These are phyloP conservation scores for Tuber melanosporum DNA, from an alignment of 495 filamentous ascomycete genomes.

Conservation along the genomic window DNA sequence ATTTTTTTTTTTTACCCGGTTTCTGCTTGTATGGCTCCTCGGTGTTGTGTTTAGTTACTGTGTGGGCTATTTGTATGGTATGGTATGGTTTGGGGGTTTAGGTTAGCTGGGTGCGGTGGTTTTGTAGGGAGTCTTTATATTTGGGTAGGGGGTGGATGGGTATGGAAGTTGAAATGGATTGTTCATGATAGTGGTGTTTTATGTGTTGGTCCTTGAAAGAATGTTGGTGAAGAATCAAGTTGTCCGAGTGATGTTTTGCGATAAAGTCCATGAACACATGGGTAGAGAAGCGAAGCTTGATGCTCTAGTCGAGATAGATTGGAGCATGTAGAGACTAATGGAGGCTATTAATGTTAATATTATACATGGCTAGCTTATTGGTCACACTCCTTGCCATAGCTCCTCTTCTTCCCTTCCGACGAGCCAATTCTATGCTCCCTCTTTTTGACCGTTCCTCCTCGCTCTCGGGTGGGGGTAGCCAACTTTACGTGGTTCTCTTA, in stretches of 20 bases:
- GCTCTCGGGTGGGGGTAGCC: slow-evolving; percentile 4
- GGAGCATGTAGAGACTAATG: not conserved
- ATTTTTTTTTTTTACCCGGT: not conserved
- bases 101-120: not conserved
- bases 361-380: not conserved
- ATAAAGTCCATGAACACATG: not conserved
- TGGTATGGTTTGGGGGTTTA: not conserved
- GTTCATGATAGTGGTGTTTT: not conserved
- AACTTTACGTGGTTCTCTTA: not conserved
- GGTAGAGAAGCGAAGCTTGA: not conserved
- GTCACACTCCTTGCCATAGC: not conserved
- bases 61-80: not conserved
- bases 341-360: not conserved
- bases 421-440: slow-evolving; percentile 41
- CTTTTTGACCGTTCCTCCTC: slow-evolving; percentile 7
- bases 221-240: not conserved
- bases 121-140: not conserved
- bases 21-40: not conserved
- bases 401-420: slow-evolving; percentile 34
- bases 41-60: not conserved
- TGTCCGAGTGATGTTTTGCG: not conserved
- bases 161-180: not conserved
- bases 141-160: not conserved
- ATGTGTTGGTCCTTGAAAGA: not conserved
- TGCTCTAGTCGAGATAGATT: not conserved